Evolutionary conservation across 2,329 filamentous ascomycete genomes (phyloP).

Genomic region (Cordyceps javanica): DNA sequence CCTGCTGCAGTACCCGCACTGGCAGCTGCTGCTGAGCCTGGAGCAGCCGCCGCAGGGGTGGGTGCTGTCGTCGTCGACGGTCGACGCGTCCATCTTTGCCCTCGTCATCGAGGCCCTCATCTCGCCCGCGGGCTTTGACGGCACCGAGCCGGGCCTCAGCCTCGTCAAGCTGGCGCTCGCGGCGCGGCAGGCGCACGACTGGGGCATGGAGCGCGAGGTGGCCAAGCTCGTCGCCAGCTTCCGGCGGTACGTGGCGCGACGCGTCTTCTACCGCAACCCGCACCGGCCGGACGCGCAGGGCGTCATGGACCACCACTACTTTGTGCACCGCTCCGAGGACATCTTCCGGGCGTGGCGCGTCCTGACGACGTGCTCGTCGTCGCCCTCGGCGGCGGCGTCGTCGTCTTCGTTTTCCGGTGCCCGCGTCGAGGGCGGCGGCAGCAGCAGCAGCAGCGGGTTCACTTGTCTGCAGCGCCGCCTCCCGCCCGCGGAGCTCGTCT

Average conservation of each 20-base stretch:
- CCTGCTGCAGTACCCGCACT: slow-evolving; percentile 7
- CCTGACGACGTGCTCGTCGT: background rate
- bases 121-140: slow-evolving; percentile 16
- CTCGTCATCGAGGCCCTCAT: slow-evolving; percentile 18
- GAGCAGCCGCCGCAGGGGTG: slow-evolving; percentile 12
- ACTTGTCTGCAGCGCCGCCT: slow-evolving; percentile 5
- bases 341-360: slow-evolving; percentile 20
- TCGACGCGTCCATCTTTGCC: slow-evolving; percentile 17
- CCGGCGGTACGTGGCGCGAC: slow-evolving; percentile 19
- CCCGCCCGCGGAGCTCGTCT: slow-evolving; percentile 4
- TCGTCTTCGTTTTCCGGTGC: no score
- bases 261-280: slow-evolving; percentile 21
- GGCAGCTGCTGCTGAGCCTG: slow-evolving; percentile 7
- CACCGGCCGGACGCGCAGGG: slow-evolving; percentile 26
- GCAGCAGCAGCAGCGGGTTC: no score
- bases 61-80: slow-evolving; percentile 7
- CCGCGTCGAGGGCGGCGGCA: no score
- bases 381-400: no score
- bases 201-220: slow-evolving; percentile 16
- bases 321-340: slow-evolving; percentile 20
- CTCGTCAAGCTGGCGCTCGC: slow-evolving; percentile 19
- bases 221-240: slow-evolving; percentile 16
- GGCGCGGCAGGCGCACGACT: slow-evolving; percentile 14
- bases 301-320: slow-evolving; percentile 15
- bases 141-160: slow-evolving; percentile 19